These are phyloP conservation scores for Boletus rex-veris DNA, from an alignment of 768 basidiomycete genomes.

Conservation along the genomic window DNA sequence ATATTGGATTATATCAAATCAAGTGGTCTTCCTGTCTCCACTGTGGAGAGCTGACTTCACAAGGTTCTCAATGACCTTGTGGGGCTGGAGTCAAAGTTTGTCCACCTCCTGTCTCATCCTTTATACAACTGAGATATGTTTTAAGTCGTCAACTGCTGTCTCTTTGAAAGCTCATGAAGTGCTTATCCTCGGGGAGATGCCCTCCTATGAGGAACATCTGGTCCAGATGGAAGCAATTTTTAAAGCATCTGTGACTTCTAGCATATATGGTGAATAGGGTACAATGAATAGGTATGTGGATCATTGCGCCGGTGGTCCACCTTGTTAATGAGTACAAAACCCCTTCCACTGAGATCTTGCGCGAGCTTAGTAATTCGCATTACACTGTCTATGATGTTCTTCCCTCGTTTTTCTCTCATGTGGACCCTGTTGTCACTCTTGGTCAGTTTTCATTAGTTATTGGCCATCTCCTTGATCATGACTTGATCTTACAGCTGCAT, in stretches of 20 bases:
- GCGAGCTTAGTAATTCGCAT: conserved; percentile 91
- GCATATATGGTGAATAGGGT: conserved; percentile 85
- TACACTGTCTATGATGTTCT: conserved; percentile 98
- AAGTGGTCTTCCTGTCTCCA: conserved; percentile 70
- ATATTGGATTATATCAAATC: conserved; percentile 89
- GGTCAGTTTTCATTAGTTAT: conserved; percentile 43
- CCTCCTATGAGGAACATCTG: conserved; percentile 92
- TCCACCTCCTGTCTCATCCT: conserved; percentile 5
- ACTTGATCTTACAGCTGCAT: conserved; percentile 58
- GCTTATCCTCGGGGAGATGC: conserved; percentile 92
- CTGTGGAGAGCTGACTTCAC: conserved; percentile 69
- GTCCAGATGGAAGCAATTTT: conserved; percentile 94
- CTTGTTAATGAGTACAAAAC: conserved; percentile 42
- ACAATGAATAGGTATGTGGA: conserved; percentile 50
- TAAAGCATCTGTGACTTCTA: conserved; percentile 80
- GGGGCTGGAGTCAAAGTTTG: conserved; percentile 83
- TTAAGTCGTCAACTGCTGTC: conserved; percentile 82
- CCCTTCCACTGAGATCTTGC: conserved; percentile 82
- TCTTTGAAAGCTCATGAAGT: conserved; percentile 96
- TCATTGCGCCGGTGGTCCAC: background rate
- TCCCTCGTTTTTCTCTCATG: conserved; percentile 89
- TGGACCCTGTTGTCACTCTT: conserved; percentile 78
- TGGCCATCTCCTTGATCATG: background rate
- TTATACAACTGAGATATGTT: conserved; percentile 2
- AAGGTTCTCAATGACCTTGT: conserved; percentile 79